phyloP scores from a whole-genome alignment of 1,284 basidiomycete species.

The Tetrapyrgos nigripes region DNA sequence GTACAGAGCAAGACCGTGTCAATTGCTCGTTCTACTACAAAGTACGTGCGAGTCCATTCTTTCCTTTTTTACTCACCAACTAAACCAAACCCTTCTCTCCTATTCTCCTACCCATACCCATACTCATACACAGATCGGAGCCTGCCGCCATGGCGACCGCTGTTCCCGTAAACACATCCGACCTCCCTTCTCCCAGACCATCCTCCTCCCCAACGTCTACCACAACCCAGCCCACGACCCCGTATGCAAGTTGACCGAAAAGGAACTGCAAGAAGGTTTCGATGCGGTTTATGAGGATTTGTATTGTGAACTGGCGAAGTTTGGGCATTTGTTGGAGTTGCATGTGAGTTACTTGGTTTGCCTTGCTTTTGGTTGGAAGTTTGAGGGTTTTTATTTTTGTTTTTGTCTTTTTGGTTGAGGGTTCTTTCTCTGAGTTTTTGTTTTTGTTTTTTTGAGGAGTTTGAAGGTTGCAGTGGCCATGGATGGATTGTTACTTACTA shows the following conservation, averaged over 20 bases:
- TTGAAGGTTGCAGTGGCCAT: too few species aligned
- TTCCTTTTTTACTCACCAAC: constrained; percentile 7
- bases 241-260: constrained; percentile 83
- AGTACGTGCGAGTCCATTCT: constrained; percentile 47
- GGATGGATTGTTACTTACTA: too few species aligned
- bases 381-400: too few species aligned
- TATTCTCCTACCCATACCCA: constrained; percentile 16
- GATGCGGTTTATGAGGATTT: constrained; percentile 97
- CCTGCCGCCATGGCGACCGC: constrained; percentile 94
- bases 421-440: constrained; percentile 7
- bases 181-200: constrained; percentile 97
- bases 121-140: constrained; percentile 74
- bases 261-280: constrained; percentile 94
- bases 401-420: too few species aligned
- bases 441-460: constrained; percentile 3
- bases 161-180: constrained; percentile 98
- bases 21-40: constrained; percentile 98
- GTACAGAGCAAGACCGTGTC: constrained; percentile 91
- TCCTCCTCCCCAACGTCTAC: constrained; percentile 98
- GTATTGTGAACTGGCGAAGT: constrained; percentile 93
- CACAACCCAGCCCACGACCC: constrained; percentile 97
- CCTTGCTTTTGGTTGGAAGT: too few species aligned
- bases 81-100: constrained; percentile 11
- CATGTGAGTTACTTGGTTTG: constrained; percentile 66
- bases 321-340: constrained; percentile 94